Conservation (phyloP, 768 basidiomycete species). For the Leccinellum rugosiceps region DNA sequence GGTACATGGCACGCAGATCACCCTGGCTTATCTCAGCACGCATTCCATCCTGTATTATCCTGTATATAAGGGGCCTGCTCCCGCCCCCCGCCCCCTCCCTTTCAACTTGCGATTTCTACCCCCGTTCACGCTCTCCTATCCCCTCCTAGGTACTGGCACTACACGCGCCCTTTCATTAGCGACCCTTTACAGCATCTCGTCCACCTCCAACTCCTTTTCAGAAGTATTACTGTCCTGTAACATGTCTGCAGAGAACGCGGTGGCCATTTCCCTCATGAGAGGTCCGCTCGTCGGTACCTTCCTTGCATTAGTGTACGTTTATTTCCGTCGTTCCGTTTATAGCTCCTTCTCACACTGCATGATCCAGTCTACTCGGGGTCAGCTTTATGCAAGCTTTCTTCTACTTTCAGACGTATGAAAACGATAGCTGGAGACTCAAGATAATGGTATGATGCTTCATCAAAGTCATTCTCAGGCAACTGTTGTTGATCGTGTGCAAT, state of each 20-base stretch:
- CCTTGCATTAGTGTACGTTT: conserved; percentile 13
- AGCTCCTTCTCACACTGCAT: not conserved
- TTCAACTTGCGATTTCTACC: too few species aligned
- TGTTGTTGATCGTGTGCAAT: not conserved
- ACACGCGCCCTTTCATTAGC: too few species aligned
- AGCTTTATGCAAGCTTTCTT: conserved; percentile 29
- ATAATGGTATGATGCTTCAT: conserved; percentile 14
- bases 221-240: too few species aligned
- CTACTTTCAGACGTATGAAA: conserved; percentile 24
- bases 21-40: too few species aligned
- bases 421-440: conserved; percentile 18
- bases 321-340: not conserved
- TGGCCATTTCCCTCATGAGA: conserved; percentile 14
- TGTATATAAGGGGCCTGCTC: too few species aligned
- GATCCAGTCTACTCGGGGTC: conserved; percentile 25
- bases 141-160: too few species aligned
- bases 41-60: too few species aligned
- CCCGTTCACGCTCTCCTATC: too few species aligned
- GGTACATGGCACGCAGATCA: too few species aligned
- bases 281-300: conserved; percentile 29
- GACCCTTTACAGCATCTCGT: too few species aligned
- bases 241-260: not conserved
- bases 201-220: too few species aligned
- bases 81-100: too few species aligned
- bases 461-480: not conserved